Evolutionary conservation across 2,329 filamentous ascomycete species (phyloP).

Genomic region (Microascus cirrosus): DNA sequence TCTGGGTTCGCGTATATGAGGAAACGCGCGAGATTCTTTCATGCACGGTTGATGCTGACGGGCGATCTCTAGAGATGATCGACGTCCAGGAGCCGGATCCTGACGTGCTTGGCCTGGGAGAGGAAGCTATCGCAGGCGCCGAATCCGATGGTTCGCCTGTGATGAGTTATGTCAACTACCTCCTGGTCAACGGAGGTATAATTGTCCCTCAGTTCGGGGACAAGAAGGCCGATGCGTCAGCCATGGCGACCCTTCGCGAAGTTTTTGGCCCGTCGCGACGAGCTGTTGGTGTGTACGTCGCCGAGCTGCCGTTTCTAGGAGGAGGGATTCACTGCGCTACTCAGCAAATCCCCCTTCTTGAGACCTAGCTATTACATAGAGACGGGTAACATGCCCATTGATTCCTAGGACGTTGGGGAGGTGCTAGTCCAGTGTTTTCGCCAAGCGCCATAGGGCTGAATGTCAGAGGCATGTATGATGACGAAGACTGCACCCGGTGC

Average conservation of each 20-base stretch:
- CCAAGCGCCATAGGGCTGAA: neutral
- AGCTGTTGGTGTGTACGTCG: slow-evolving; percentile 10
- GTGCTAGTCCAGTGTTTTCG: neutral
- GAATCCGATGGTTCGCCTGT: slow-evolving; percentile 2
- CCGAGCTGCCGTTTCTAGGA: slow-evolving; percentile 10
- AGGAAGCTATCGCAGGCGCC: slow-evolving; percentile 1
- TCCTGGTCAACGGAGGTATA: slow-evolving; percentile 16
- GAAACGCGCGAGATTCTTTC: slow-evolving; percentile 11
- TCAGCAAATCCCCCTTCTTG: slow-evolving; percentile 13
- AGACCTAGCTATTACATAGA: too few relatives aligned
- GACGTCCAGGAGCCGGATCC: slow-evolving; percentile 14
- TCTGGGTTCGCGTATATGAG: slow-evolving; percentile 8
- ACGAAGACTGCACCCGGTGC: neutral
- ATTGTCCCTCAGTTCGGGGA: slow-evolving; percentile 17
- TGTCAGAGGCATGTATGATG: neutral
- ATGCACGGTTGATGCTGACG: slow-evolving; percentile 10
- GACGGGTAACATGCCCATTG: too few relatives aligned
- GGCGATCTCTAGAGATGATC: slow-evolving; percentile 11
- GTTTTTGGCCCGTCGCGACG: slow-evolving; percentile 8
- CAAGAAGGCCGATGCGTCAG: slow-evolving; percentile 11
- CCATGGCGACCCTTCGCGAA: slow-evolving; percentile 8
- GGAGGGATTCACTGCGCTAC: slow-evolving; percentile 17
- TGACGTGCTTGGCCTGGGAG: neutral
- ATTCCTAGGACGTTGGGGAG: neutral
- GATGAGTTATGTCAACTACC: slow-evolving; percentile 13